Evolutionary conservation across 306 rosid species (phyloP).

Genomic region (Phaseolus lunatus): DNA sequence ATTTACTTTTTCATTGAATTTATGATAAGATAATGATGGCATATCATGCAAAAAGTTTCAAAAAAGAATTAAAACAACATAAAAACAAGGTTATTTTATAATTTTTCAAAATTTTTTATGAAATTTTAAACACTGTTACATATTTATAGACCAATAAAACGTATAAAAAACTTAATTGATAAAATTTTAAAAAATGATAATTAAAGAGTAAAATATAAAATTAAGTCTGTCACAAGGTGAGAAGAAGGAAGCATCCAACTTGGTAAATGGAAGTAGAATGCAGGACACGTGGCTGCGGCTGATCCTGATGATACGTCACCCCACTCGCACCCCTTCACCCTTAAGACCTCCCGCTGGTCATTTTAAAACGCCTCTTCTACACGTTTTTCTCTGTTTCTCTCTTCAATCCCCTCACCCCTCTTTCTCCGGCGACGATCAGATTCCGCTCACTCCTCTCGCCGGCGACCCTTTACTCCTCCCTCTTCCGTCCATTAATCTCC

Average conservation of each 20-base stretch:
- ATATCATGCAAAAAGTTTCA: too few species aligned
- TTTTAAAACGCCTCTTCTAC: conserved; percentile 52
- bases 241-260: background rate
- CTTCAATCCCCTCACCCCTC: background rate
- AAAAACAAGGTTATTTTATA: too few species aligned
- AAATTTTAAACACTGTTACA: too few species aligned
- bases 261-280: conserved; percentile 2
- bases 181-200: too few species aligned
- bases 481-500: background rate
- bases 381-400: conserved; percentile 45
- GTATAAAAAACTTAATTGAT: too few species aligned
- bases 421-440: conserved; percentile 57
- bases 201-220: too few species aligned
- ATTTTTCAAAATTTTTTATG: too few species aligned
- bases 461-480: conserved; percentile 6
- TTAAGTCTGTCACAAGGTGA: background rate
- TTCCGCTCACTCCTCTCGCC: conserved; percentile 47
- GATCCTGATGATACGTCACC: conserved; percentile 55
- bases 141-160: too few species aligned
- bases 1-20: too few species aligned
- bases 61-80: too few species aligned
- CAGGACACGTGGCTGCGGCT: conserved; percentile 54
- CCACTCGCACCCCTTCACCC: conserved; percentile 29
- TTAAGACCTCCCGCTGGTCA: conserved; percentile 52
- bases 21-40: too few species aligned